Percentiles rank a stretch among this genome's conserved stretches.
Conservation (phyloP, 805 yeast species). For the Metschnikowia matae region DNA sequence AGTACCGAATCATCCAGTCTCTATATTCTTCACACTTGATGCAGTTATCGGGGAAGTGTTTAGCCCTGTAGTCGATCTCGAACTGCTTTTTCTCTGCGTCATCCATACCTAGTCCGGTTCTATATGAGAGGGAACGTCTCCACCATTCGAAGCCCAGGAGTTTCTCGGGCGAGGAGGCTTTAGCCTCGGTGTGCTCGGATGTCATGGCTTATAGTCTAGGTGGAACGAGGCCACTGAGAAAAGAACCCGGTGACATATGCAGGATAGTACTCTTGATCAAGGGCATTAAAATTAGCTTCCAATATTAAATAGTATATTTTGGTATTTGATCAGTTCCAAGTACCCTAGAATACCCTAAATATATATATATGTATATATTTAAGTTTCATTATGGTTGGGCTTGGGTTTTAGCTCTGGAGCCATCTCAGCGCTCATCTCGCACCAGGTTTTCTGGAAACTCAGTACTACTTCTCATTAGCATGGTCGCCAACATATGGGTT, state of each 20-base stretch:
- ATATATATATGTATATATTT: too few species aligned
- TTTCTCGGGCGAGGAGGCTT: conserved; percentile 29
- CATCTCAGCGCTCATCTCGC: conserved; percentile 1
- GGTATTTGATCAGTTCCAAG: too few species aligned
- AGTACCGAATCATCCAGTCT: conserved; percentile 73
- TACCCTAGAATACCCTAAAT: too few species aligned
- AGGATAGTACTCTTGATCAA: not conserved
- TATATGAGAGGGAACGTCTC: conserved; percentile 66
- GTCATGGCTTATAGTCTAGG: not conserved
- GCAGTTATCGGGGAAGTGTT: conserved; percentile 52
- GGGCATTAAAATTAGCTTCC: too few species aligned
- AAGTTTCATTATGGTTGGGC: not conserved
- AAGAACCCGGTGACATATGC: not conserved
- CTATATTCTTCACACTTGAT: conserved; percentile 65
- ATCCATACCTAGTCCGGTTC: conserved; percentile 63
- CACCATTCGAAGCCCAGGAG: conserved; percentile 71
- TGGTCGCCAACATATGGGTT: conserved; percentile 77
- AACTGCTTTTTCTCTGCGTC: conserved; percentile 50
- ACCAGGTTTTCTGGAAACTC: not conserved
- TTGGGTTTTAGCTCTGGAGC: not conserved
- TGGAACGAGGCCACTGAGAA: not conserved
- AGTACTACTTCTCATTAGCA: conserved; percentile 10
- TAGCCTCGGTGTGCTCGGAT: not conserved
- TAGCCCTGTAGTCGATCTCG: conserved; percentile 51
- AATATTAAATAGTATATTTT: not conserved